Evolutionary conservation across 768 basidiomycete species (phyloP).

Genomic region (Fibroporia radiculosa): DNA sequence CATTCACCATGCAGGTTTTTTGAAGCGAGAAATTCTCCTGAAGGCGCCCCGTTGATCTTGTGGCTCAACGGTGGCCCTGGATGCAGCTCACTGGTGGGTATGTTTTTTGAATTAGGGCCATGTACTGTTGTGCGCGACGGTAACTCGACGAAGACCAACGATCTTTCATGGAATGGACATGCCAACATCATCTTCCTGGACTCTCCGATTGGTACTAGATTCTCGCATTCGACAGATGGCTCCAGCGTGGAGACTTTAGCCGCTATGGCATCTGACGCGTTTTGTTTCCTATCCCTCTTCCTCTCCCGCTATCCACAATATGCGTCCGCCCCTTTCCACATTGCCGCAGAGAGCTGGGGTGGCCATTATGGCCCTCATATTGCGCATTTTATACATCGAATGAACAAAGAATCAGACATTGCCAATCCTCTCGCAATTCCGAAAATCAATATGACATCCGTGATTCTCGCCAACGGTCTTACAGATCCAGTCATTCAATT

Average conservation of each 20-base stretch:
- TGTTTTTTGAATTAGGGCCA: constrained; percentile 53
- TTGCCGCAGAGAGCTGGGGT: constrained; percentile 25
- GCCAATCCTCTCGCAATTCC: constrained; percentile 17
- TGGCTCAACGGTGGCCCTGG: constrained; percentile 31
- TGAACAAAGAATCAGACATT: constrained; percentile 11
- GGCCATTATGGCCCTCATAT: constrained; percentile 19
- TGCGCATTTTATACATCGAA: constrained; percentile 10
- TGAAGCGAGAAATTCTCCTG: constrained; percentile 31
- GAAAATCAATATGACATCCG: constrained; percentile 33
- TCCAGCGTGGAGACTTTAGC: constrained; percentile 19
- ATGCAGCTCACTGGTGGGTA: constrained; percentile 21
- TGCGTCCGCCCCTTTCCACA: constrained; percentile 22
- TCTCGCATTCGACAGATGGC: constrained; percentile 32
- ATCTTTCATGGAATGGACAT: constrained; percentile 60
- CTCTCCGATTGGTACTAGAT: constrained; percentile 31
- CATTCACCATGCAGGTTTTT: constrained; percentile 29
- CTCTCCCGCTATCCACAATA: constrained; percentile 26
- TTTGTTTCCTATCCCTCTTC: constrained; percentile 27
- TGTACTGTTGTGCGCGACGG: constrained; percentile 53
- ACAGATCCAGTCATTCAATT: constrained; percentile 30
- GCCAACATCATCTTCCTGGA: constrained; percentile 48
- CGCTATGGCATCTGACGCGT: constrained; percentile 26
- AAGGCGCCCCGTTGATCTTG: constrained; percentile 21
- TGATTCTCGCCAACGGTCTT: constrained; percentile 42
- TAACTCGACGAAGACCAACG: constrained; percentile 40